A percentile compares a stretch with the other conserved stretches of the same genome.
These are phyloP conservation scores for Tritrichomonas musculus DNA, from an alignment of 208 protist species.

Conservation along the genomic window DNA sequence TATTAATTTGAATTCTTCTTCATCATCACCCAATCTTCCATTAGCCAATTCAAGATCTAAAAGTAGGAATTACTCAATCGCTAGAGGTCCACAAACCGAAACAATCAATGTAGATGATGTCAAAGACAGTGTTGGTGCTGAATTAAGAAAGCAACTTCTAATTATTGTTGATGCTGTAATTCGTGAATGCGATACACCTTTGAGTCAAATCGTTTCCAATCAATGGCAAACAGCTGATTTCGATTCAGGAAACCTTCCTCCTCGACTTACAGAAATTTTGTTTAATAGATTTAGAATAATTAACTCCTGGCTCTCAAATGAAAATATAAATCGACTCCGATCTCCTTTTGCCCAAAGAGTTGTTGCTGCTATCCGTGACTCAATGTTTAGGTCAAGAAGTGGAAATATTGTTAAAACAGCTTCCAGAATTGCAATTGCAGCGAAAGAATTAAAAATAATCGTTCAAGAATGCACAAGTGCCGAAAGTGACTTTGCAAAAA, in stretches of 20 bases:
- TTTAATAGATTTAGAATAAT: not conserved
- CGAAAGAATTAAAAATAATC: not conserved
- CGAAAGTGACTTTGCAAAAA: not conserved
- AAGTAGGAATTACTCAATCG: not conserved
- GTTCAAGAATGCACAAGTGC: not conserved
- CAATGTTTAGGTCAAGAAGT: not conserved
- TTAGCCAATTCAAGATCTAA: not conserved
- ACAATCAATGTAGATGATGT: not conserved
- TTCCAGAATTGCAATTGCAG: not conserved
- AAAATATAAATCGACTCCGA: not conserved
- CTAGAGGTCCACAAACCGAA: too few relatives aligned
- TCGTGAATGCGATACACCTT: not conserved
- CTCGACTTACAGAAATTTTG: not conserved
- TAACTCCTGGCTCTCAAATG: not conserved
- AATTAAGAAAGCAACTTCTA: slow-evolving; percentile 1
- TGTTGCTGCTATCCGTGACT: not conserved
- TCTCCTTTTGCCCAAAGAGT: not conserved
- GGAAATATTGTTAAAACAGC: not conserved
- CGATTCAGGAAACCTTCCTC: not conserved
- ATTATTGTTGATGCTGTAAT: not conserved
- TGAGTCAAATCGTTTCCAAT: not conserved
- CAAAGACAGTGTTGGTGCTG: not conserved
- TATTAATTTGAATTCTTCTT: not conserved
- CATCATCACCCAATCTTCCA: not conserved
- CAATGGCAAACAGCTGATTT: not conserved